A percentile compares a stretch with the other conserved stretches of the same genome.
Conservation (phyloP, 176 grass and related monocot genomes). For the Coix lacrymajobi region DNA sequence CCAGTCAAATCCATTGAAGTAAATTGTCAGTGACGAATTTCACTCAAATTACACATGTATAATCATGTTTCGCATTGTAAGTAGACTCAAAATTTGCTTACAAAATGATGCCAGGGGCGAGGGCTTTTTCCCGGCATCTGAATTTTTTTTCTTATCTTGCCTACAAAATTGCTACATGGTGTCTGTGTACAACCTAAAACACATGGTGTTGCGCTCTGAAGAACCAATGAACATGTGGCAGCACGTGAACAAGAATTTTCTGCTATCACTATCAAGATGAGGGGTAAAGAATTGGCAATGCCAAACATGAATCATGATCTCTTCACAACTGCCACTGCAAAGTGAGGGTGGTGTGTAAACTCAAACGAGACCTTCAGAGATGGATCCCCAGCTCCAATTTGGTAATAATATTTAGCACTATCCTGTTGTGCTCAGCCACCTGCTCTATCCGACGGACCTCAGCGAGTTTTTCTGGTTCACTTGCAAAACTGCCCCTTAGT, state of each 20-base stretch:
- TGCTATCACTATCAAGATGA: not conserved
- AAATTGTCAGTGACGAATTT: not conserved
- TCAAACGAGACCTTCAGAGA: conserved; percentile 81
- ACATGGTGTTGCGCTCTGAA: not conserved
- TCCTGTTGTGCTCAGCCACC: conserved; percentile 84
- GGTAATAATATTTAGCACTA: conserved; percentile 84
- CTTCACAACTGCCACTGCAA: conserved; percentile 88
- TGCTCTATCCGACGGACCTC: conserved; percentile 87
- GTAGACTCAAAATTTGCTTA: conserved; percentile 13
- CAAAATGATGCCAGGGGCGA: not conserved
- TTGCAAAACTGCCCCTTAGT: conserved; percentile 66
- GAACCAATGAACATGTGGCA: conserved; percentile 10
- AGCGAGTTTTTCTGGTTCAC: conserved; percentile 58
- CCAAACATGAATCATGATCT: conserved; percentile 48
- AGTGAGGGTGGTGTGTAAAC: conserved; percentile 77
- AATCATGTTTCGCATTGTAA: not conserved
- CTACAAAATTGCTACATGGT: conserved; percentile 44
- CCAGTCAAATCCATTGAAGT: not conserved
- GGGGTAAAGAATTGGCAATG: not conserved
- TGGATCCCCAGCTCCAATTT: conserved; percentile 54
- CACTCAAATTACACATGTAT: conserved; percentile 6
- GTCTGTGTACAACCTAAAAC: conserved; percentile 23
- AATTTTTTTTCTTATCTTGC: not conserved
- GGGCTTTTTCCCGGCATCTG: not conserved
- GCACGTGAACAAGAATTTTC: not conserved